These are phyloP conservation scores for Sclerotinia sclerotiorum DNA, from an alignment of 2,329 filamentous ascomycete species.

Conservation along the genomic window DNA sequence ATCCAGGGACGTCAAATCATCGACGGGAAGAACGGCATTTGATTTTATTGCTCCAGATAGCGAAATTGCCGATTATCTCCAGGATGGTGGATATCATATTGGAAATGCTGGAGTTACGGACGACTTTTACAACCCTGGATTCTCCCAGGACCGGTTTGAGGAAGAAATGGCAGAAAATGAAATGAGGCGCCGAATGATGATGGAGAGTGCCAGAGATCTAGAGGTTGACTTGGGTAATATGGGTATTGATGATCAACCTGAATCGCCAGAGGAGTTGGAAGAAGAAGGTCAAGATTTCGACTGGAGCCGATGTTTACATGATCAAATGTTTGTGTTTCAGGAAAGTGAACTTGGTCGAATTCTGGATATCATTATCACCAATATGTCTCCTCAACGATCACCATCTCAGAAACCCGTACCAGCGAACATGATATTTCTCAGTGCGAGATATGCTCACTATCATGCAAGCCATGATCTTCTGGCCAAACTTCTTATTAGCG, in stretches of 20 bases:
- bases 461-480: constrained; percentile 86
- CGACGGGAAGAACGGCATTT: constrained; percentile 87
- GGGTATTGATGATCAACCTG: constrained; percentile 91
- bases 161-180: constrained; percentile 97
- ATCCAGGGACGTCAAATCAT: constrained; percentile 93
- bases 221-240: constrained; percentile 96
- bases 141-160: constrained; percentile 91
- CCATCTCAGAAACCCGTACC: constrained; percentile 97
- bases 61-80: constrained; percentile 93
- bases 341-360: constrained; percentile 89
- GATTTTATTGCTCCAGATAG: constrained; percentile 95
- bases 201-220: constrained; percentile 94
- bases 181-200: constrained; percentile 96
- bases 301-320: constrained; percentile 90
- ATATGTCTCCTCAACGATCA: constrained; percentile 94
- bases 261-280: constrained; percentile 77
- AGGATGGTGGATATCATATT: constrained; percentile 90
- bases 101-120: constrained; percentile 76
- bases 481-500: constrained; percentile 74
- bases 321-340: constrained; percentile 99
- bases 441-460: constrained; percentile 94
- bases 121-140: constrained; percentile 91
- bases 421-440: constrained; percentile 94
- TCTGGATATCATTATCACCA: constrained; percentile 92
- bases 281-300: constrained; percentile 94